Percentiles rank a stretch among this genome's conserved stretches.
Evolutionary conservation across 208 protist species (phyloP).

Genomic region (Histomonas meleagridis): DNA sequence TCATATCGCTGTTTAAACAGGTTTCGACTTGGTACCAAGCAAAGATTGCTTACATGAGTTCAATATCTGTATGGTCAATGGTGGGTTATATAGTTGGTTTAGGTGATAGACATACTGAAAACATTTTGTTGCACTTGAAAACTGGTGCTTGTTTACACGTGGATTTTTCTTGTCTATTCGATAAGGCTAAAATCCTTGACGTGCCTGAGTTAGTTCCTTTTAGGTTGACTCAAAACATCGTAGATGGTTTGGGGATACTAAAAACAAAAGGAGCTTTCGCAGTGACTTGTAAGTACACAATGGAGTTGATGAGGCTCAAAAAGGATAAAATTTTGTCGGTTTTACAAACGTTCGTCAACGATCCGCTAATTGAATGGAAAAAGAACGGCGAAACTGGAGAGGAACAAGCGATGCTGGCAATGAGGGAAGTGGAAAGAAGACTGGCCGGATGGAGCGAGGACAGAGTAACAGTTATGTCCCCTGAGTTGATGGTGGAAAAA

Average conservation of each 20-base stretch:
- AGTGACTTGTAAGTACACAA: conserved; percentile 62
- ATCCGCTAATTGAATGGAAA: conserved; percentile 72
- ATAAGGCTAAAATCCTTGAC: conserved; percentile 74
- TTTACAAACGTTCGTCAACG: conserved; percentile 78
- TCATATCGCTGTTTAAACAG: conserved; percentile 65
- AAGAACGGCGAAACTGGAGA: not conserved
- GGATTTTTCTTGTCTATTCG: conserved; percentile 84
- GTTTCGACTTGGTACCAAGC: conserved; percentile 72
- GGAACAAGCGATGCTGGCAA: not conserved
- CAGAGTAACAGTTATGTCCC: not conserved
- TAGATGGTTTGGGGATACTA: conserved; percentile 76
- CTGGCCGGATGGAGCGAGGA: not conserved
- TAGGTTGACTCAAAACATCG: conserved; percentile 81
- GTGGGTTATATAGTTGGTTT: conserved; percentile 75
- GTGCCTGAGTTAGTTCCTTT: conserved; percentile 83
- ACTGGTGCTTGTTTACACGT: conserved; percentile 58
- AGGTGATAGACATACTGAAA: conserved; percentile 79
- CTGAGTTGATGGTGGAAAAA: not conserved
- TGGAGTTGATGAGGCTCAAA: conserved; percentile 71
- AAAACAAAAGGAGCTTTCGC: conserved; percentile 74
- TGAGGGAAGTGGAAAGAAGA: not conserved
- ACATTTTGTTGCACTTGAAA: conserved; percentile 72
- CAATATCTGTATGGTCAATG: conserved; percentile 77
- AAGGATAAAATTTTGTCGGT: conserved; percentile 76
- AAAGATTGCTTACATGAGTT: conserved; percentile 66